Conservation (phyloP, 1,139 yeast species). For the Suhomyces ambrosiae region DNA sequence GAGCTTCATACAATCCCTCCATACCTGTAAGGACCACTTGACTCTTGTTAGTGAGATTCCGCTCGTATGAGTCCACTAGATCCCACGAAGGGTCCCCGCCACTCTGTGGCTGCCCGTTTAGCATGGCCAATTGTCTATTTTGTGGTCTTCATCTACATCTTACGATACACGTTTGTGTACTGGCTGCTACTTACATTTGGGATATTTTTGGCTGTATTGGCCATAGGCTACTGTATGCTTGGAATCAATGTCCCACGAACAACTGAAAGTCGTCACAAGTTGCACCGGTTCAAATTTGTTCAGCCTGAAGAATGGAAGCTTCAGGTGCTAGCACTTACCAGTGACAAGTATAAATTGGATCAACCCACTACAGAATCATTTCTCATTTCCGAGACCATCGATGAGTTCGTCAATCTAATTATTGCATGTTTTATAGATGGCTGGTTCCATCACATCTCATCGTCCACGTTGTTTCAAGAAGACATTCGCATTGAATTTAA, state of each 20-base stretch:
- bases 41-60: no score
- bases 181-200: slow-evolving; percentile 12
- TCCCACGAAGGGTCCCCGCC: no score
- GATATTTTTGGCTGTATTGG: slow-evolving; percentile 1
- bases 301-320: slow-evolving; percentile 13
- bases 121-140: slow-evolving; percentile 5
- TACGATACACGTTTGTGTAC: slow-evolving; percentile 16
- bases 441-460: slow-evolving; percentile 63
- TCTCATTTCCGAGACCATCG: slow-evolving; percentile 54
- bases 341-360: slow-evolving; percentile 9
- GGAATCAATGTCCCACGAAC: slow-evolving; percentile 9
- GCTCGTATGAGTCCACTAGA: no score
- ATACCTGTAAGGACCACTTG: no score
- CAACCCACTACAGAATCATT: slow-evolving; percentile 50
- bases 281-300: slow-evolving; percentile 14
- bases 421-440: slow-evolving; percentile 60
- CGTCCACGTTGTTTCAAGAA: slow-evolving; percentile 53
- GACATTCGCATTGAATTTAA: slow-evolving; percentile 54
- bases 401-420: slow-evolving; percentile 53
- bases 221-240: slow-evolving; percentile 7
- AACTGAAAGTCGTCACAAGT: no score
- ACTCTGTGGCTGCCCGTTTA: background rate
- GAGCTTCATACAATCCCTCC: no score
- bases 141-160: slow-evolving; percentile 11
- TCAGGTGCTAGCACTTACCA: slow-evolving; percentile 9